A percentile compares a stretch with the other conserved stretches of the same genome.
Evolutionary conservation across 352 stramenopile genomes (phyloP).

Genomic region (Globisporangium megalacanthum): DNA sequence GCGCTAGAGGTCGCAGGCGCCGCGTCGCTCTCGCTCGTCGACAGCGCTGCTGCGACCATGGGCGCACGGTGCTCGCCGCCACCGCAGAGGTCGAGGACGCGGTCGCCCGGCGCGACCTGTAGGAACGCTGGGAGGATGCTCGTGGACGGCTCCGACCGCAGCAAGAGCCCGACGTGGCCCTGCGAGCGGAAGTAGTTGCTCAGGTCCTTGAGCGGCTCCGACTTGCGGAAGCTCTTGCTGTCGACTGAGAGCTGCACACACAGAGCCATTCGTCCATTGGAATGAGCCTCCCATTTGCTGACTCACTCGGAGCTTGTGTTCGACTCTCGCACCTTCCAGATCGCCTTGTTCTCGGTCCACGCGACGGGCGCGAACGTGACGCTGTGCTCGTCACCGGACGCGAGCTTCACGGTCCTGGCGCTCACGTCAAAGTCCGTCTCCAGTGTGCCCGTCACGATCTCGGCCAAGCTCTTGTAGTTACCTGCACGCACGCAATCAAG

Average conservation of each 20-base stretch:
- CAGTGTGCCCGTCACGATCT: slow-evolving; percentile 71
- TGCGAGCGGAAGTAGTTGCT: slow-evolving; percentile 92
- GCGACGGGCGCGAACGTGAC: slow-evolving; percentile 54
- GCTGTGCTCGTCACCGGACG: slow-evolving; percentile 46
- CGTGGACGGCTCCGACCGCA: slow-evolving; percentile 93
- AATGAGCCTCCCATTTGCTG: background rate
- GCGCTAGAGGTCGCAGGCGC: background rate
- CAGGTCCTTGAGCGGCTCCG: slow-evolving; percentile 82
- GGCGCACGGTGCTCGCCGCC: slow-evolving; percentile 62
- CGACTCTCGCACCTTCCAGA: slow-evolving; percentile 54
- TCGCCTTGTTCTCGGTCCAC: slow-evolving; percentile 58
- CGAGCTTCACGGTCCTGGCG: slow-evolving; percentile 43
- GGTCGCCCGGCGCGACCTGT: slow-evolving; percentile 76
- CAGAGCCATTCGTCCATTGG: background rate
- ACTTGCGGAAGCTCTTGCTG: slow-evolving; percentile 82
- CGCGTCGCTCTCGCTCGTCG: slow-evolving; percentile 6
- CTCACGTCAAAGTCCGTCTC: slow-evolving; percentile 69
- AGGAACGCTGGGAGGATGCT: slow-evolving; percentile 96
- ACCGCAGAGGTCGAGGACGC: slow-evolving; percentile 63
- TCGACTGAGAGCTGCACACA: slow-evolving; percentile 42
- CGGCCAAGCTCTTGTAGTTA: slow-evolving; percentile 71
- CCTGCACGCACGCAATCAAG: slow-evolving; percentile 9
- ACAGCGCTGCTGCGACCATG: slow-evolving; percentile 36
- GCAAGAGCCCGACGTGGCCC: slow-evolving; percentile 82
- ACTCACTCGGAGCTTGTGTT: too few species aligned